Conservation (phyloP, 2,329 filamentous ascomycete genomes). For the Coniochaeta sp. region DNA sequence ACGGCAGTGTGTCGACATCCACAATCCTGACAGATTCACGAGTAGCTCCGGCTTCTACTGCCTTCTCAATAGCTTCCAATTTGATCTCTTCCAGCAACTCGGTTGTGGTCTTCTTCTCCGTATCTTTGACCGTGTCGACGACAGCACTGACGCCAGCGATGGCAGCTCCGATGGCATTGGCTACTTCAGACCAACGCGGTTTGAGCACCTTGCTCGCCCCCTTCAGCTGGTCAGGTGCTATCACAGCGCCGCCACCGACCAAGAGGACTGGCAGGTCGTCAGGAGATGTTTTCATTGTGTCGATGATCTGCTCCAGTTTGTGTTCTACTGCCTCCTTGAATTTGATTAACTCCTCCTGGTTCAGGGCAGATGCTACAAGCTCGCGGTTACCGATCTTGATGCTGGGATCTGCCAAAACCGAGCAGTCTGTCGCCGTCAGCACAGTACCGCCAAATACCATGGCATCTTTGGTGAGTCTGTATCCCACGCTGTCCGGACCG, state of each 20-base stretch:
- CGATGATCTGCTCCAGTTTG: conserved; percentile 28
- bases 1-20: conserved; percentile 7
- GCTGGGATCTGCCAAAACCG: conserved; percentile 20
- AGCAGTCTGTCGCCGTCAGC: conserved; percentile 45
- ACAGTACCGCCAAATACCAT: conserved; percentile 44
- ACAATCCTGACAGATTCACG: background rate
- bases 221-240: conserved; percentile 37
- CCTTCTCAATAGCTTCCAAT: background rate
- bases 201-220: conserved; percentile 42
- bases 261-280: conserved; percentile 43
- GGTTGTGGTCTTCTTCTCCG: background rate
- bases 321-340: too few species aligned
- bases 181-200: conserved; percentile 45
- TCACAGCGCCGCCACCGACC: conserved; percentile 49
- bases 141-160: conserved; percentile 34
- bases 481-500: conserved; percentile 50
- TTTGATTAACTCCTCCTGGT: too few species aligned
- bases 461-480: conserved; percentile 38
- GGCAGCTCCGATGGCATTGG: conserved; percentile 54
- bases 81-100: background rate
- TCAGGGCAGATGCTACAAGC: too few species aligned
- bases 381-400: conserved; percentile 26
- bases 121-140: background rate
- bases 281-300: conserved; percentile 48
- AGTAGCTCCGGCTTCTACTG: background rate